These are phyloP conservation scores for Aspergillus awamori DNA, from an alignment of 2,329 filamentous ascomycete genomes.

Conservation along the genomic window DNA sequence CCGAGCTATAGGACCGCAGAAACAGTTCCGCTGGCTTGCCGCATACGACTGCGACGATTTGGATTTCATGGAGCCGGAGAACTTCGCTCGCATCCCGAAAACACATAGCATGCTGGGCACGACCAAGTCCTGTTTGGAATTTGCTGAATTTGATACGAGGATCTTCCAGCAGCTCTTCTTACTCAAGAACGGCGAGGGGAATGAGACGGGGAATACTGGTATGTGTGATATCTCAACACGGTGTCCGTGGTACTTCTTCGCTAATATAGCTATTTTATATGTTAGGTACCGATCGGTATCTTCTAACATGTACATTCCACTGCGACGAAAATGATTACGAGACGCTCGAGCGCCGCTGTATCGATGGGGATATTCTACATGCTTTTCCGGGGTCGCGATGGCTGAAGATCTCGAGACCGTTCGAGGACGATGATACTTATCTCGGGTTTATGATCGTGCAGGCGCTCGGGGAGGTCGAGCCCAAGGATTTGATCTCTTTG, in stretches of 20 bases:
- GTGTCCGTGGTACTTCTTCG: no score
- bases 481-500: not conserved
- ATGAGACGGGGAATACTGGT: not conserved
- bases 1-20: not conserved
- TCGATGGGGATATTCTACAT: not conserved
- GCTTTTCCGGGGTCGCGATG: not conserved
- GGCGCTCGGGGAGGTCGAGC: not conserved
- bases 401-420: not conserved
- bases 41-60: not conserved
- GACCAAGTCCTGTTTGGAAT: not conserved
- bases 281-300: not conserved
- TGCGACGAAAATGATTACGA: not conserved
- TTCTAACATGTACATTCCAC: not conserved
- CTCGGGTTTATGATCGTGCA: not conserved
- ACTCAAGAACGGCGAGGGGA: not conserved
- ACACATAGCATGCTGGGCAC: not conserved
- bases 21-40: not conserved
- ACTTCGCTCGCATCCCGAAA: not conserved
- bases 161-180: not conserved
- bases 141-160: not conserved
- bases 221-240: not conserved
- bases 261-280: no score
- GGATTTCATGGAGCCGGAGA: not conserved
- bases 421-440: not conserved
- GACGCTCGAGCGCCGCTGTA: not conserved